Conservation (phyloP, 306 rosid genomes). For the Quercus cerris region DNA sequence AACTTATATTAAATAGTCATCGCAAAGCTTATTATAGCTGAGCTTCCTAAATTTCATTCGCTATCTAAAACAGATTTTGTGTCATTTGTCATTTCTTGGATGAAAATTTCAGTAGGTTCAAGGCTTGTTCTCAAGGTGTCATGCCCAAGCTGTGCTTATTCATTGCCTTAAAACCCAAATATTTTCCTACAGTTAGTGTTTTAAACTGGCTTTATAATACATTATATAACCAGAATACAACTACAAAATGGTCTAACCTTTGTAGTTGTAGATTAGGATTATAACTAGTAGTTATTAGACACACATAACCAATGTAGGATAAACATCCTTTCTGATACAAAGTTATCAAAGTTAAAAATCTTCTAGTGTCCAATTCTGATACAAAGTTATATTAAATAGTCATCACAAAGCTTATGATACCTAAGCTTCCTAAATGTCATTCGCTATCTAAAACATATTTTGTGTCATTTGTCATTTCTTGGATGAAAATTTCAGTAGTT, state of each 20-base stretch:
- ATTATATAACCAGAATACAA: too few relatives aligned
- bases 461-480: slow-evolving; percentile 39
- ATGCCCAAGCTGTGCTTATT: slow-evolving; percentile 86
- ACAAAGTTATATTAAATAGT: neutral
- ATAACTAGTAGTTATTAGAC: too few relatives aligned
- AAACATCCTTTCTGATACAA: too few relatives aligned
- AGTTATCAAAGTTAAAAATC: neutral
- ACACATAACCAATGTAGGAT: too few relatives aligned
- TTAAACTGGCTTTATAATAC: too few relatives aligned
- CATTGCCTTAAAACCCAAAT: slow-evolving; percentile 88
- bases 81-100: slow-evolving; percentile 42
- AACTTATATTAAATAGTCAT: too few relatives aligned
- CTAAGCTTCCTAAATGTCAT: slow-evolving; percentile 6
- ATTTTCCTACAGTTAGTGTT: slow-evolving; percentile 59
- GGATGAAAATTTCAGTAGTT: slow-evolving; percentile 60
- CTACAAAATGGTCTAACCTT: too few relatives aligned
- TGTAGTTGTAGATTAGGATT: too few relatives aligned
- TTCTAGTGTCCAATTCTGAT: neutral
- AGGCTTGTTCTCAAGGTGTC: slow-evolving; percentile 75
- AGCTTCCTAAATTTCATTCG: slow-evolving; percentile 11
- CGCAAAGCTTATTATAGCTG: too few relatives aligned
- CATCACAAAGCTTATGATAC: neutral
- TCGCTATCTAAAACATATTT: slow-evolving; percentile 23
- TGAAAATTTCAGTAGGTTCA: slow-evolving; percentile 65
- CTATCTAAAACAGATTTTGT: slow-evolving; percentile 22